Conservation (phyloP, 371 early-diverging fungal genomes). For the Capillidium heterosporum region DNA sequence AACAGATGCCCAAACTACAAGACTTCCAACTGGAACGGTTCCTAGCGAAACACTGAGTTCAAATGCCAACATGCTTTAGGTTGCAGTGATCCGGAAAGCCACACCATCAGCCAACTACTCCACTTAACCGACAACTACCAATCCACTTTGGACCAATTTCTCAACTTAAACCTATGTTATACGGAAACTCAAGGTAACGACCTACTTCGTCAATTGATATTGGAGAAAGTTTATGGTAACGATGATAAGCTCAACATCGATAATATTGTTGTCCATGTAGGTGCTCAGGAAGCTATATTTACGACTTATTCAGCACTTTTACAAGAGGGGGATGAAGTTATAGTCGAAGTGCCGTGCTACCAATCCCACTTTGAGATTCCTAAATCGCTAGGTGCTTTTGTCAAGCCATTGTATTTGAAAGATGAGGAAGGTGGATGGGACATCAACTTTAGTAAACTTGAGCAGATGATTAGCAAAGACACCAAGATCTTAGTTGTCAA, state of each 20-base stretch:
- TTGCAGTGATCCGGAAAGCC: not conserved
- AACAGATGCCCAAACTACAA: not conserved
- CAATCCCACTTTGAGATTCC: not conserved
- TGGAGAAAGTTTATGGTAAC: not conserved
- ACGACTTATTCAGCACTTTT: not conserved
- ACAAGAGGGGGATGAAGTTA: not conserved
- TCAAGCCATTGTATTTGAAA: no score
- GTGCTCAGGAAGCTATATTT: not conserved
- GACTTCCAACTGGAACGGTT: not conserved
- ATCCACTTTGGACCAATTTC: not conserved
- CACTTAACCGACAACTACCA: not conserved
- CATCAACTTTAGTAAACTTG: not conserved
- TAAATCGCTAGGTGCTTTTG: not conserved
- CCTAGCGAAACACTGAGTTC: conserved; percentile 1
- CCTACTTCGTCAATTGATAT: not conserved
- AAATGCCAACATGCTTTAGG: not conserved
- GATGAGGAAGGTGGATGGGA: not conserved
- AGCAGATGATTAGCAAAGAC: not conserved
- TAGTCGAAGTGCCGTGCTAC: not conserved
- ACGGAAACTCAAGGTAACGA: not conserved
- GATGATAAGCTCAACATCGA: not conserved
- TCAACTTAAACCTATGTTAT: not conserved
- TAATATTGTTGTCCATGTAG: not conserved
- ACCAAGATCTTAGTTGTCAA: not conserved
- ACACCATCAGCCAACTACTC: not conserved